Base-by-base conservation (phyloP, 2,329 filamentous ascomycete species). In the Fonsecaea multimorphosa region DNA sequence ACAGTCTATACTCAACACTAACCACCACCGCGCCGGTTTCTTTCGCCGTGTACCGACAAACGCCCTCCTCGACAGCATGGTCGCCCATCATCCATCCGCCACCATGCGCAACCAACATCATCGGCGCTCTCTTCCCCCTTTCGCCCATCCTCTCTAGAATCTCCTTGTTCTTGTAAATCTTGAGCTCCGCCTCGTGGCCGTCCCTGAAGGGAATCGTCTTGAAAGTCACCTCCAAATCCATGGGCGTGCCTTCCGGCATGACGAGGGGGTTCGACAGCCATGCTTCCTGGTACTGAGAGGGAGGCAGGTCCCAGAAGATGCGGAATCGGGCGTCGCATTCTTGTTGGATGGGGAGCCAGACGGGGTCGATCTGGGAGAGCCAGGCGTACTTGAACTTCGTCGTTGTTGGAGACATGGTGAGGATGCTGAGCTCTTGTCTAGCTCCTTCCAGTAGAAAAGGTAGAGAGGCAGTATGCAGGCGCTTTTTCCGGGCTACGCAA, bases 171-270 rank as follows among this genome's bases (percentile, higher is more conserved):
- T 8, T 65, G 58, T 66, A 56, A 24, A 71, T 62, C 46, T 64
- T 63, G 3, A 70, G 53, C n/a, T 68, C 57, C 34, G 46, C 66
- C 29, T 60, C 19, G 34, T 69, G 31, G 5, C 68, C 69, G 40
- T 72, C 69, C 29, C 69, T 63, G 65, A 72, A 66, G 3, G 65
- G 49, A n/a, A 72, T 71, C 14, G 38, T 40, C 14, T n/a, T 3
- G 24, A 31, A 57, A 4, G 54, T 57, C 9, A 57, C 32, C 12
- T 57, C 54, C 54, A 57, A n/a, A n/a, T 57, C 54, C 54, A 36
- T 57, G 9, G 54, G 54, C 7, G 54, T 57, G 9, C 54, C 54
- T 12, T 32, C 54, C 9, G 54, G 54, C 54, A 57, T 57, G 24
- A 57, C 24, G 29, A 57, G 54, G 4, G 54, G 54, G 16, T 36